These are phyloP conservation scores for Castanea crenata DNA, from an alignment of 306 rosid genomes.

Conservation along the genomic window DNA sequence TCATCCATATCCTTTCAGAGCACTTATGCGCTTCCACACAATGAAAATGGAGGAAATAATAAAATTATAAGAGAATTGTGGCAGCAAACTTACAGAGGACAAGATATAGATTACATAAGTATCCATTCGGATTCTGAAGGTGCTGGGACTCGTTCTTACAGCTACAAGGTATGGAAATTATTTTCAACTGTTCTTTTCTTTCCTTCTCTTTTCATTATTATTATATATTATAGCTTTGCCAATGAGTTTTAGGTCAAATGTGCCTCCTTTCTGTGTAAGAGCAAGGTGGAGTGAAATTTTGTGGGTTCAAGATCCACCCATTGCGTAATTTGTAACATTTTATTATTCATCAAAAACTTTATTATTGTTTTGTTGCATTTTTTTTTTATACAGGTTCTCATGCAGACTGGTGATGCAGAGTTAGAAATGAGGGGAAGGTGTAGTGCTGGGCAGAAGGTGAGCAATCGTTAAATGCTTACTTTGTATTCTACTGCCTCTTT, in stretches of 20 bases:
- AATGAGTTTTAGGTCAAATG: no score
- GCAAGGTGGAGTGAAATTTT: no score
- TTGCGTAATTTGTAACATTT: neutral
- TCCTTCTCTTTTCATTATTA: conserved; percentile 8
- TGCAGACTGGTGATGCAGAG: conserved; percentile 98
- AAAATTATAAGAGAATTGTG: conserved; percentile 94
- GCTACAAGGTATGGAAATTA: conserved; percentile 64
- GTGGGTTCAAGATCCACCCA: no score
- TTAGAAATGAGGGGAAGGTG: conserved; percentile 99
- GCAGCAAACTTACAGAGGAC: conserved; percentile 99
- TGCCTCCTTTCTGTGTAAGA: no score
- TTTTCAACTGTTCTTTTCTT: conserved; percentile 1
- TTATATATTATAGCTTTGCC: neutral
- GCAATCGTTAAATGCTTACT: conserved; percentile 8
- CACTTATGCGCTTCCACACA: conserved; percentile 91
- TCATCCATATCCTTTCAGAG: conserved; percentile 52
- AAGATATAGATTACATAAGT: conserved; percentile 85
- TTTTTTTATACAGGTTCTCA: conserved; percentile 61
- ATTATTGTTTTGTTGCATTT: conserved; percentile 16
- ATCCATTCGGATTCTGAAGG: conserved; percentile 96
- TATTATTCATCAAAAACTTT: neutral
- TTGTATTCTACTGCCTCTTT: neutral
- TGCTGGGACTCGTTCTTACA: conserved; percentile 96
- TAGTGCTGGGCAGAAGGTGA: conserved; percentile 97
- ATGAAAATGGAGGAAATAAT: conserved; percentile 99